Evolutionary conservation across 495 filamentous ascomycete species (phyloP), one percentile per base, ranked within the genome.

Genomic region (Xylaria nigripes): DNA sequence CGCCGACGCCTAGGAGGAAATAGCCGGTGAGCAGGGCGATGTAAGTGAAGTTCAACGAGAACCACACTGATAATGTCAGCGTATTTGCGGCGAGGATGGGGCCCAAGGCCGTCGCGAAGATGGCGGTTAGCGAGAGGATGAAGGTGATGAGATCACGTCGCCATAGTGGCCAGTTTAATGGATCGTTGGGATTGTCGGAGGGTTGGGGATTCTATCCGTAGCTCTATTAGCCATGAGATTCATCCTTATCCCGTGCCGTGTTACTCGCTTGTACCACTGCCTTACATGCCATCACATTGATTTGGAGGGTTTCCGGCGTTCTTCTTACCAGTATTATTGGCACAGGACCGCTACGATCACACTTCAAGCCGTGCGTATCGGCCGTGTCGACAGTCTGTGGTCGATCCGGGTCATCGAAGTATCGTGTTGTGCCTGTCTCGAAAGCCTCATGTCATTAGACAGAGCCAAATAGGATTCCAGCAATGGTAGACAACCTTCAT

Each of bases 21-120:
- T 87, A 96, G 42, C 91, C 91, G 0, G 91, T 96, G 43, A 95
- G 73, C 29, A 92, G 72, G 1, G 91, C 90, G 45, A 91, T 81
- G 7, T 81, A 73, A 0, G 83, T 84, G 62, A 94, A 89, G 19
- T 68, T 72, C 25, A 54, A 21, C 2, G 61, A 41, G 65, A 87
- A 87, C 56, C 77, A 75, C 6, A 83, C 60, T 0, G 81, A 74
- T 36, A 95, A 71, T 2, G 83, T 84, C 24, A 94, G 68, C 1
- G 89, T 93, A 62, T 93, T 90, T 29, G 89, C 87, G 27, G 91
- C 91, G 61, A 96, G 83, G 46, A 96, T 82, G 3, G 91, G 89
- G 38, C 83, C 87, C 6, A 92, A 80, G 0, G 84, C 83, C 10
- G 86, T 84, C 34, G 87, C 89, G 57, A 92, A 86, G 49, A 95